A percentile compares a stretch with the other conserved stretches of the same genome.
These are phyloP conservation scores for Aureobasidium sp. DNA, from an alignment of 2,329 filamentous ascomycete species.

Conservation along the genomic window DNA sequence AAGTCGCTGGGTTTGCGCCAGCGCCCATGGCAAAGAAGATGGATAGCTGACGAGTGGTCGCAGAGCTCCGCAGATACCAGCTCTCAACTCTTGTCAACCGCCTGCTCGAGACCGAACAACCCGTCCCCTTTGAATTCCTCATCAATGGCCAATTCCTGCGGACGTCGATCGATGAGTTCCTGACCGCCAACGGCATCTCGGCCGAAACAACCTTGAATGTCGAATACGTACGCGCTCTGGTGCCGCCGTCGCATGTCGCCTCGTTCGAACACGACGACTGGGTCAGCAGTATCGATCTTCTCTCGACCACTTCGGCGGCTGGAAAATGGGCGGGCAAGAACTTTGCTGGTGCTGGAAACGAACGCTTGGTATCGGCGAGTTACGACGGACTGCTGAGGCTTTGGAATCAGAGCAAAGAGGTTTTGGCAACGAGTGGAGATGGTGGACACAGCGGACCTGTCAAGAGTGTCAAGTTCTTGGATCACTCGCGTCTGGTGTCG, in stretches of 20 bases:
- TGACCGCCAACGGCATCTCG: conserved; percentile 77
- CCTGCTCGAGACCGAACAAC: conserved; percentile 50
- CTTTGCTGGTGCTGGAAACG: conserved; percentile 48
- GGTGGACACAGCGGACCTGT: conserved; percentile 71
- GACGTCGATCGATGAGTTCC: conserved; percentile 83
- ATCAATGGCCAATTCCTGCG: conserved; percentile 89
- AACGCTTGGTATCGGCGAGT: conserved; percentile 80
- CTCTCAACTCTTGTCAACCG: conserved; percentile 59
- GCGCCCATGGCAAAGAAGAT: not conserved
- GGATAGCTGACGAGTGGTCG: not conserved
- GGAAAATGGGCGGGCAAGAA: conserved; percentile 49
- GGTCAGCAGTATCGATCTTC: conserved; percentile 80
- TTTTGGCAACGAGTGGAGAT: conserved; percentile 68
- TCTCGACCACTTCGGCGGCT: conserved; percentile 60
- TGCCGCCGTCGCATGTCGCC: conserved; percentile 81
- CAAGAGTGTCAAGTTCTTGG: conserved; percentile 79
- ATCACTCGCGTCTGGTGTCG: conserved; percentile 70
- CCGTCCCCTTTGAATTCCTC: conserved; percentile 87
- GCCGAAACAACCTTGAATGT: conserved; percentile 80
- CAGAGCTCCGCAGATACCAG: conserved; percentile 50
- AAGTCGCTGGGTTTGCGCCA: not conserved
- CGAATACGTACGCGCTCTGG: conserved; percentile 86
- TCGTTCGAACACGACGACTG: conserved; percentile 98
- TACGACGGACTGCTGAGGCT: conserved; percentile 85
- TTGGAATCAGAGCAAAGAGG: conserved; percentile 83